These are phyloP conservation scores for Orbilia brochopaga DNA, from an alignment of 2,329 filamentous ascomycete species.

Conservation along the genomic window DNA sequence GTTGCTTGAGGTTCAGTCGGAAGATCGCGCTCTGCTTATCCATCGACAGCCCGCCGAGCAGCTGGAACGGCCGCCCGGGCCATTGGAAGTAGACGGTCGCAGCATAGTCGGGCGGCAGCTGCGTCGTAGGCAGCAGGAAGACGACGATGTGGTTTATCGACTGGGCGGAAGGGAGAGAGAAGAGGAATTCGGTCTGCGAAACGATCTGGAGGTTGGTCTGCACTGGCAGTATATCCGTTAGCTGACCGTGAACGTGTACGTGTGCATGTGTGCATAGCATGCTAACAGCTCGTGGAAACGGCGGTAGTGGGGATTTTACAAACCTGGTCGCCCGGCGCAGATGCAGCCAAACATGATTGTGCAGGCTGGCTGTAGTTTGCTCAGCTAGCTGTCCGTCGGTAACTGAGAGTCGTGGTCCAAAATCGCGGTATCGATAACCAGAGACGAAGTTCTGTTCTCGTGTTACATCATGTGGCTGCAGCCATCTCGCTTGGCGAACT, in stretches of 20 bases:
- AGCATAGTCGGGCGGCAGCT: conserved; percentile 75
- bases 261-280: not conserved
- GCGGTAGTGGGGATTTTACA: conserved; percentile 27
- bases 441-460: too few relatives aligned
- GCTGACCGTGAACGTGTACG: conserved; percentile 56
- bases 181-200: conserved; percentile 68
- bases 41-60: conserved; percentile 85
- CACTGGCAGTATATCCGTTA: conserved; percentile 55
- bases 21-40: conserved; percentile 94
- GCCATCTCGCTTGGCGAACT: too few relatives aligned
- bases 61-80: conserved; percentile 71
- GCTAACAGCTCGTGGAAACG: conserved; percentile 5
- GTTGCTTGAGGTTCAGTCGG: conserved; percentile 65
- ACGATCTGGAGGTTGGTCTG: conserved; percentile 64
- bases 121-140: conserved; percentile 80
- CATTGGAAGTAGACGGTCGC: conserved; percentile 88
- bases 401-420: conserved; percentile 12
- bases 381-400: conserved; percentile 16
- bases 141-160: conserved; percentile 78
- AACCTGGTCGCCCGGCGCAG: conserved; percentile 55
- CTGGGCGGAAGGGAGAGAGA: conserved; percentile 64
- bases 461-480: too few relatives aligned
- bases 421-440: conserved; percentile 1
- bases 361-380: conserved; percentile 6
- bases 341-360: conserved; percentile 55